A percentile compares a stretch with the other conserved stretches of the same genome.
phyloP scores from a whole-genome alignment of 2,329 filamentous ascomycete species.

The Rutstroemia sp. region DNA sequence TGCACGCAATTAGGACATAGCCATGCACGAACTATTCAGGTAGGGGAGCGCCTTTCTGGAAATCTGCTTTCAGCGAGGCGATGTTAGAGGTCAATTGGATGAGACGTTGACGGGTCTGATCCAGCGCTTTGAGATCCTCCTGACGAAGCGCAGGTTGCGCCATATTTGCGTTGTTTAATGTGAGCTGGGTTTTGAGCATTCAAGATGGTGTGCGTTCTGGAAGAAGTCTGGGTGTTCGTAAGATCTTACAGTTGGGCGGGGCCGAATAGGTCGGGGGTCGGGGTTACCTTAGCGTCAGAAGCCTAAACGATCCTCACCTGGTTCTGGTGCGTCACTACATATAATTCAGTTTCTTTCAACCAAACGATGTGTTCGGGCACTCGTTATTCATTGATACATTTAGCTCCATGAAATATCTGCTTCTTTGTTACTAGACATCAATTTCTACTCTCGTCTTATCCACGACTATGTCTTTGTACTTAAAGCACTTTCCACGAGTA shows the following conservation, averaged over 20 bases:
- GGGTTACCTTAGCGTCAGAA: too few relatives aligned
- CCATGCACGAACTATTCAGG: constrained; percentile 51
- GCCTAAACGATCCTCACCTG: too few relatives aligned
- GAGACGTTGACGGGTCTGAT: constrained; percentile 62
- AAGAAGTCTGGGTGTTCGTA: too few relatives aligned
- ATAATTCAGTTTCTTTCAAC: too few relatives aligned
- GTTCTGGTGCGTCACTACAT: too few relatives aligned
- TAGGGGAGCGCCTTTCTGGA: constrained; percentile 56
- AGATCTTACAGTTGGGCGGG: not conserved
- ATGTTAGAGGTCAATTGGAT: constrained; percentile 63
- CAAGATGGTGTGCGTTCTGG: too few relatives aligned
- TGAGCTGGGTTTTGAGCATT: not conserved
- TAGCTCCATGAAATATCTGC: too few relatives aligned
- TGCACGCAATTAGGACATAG: not conserved
- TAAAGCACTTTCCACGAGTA: not conserved
- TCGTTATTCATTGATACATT: too few relatives aligned
- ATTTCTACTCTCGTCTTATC: not conserved
- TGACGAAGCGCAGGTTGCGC: constrained; percentile 17
- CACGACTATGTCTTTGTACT: not conserved
- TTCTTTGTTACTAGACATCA: too few relatives aligned
- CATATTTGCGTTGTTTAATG: constrained; percentile 12
- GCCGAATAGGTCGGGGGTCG: too few relatives aligned
- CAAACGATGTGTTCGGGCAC: too few relatives aligned
- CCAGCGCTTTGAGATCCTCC: constrained; percentile 60
- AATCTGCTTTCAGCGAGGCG: constrained; percentile 52